Evolutionary conservation across 805 yeast species (phyloP), one percentile per base, ranked within the genome.

Genomic region (Cyberlindnera misumaiensis): DNA sequence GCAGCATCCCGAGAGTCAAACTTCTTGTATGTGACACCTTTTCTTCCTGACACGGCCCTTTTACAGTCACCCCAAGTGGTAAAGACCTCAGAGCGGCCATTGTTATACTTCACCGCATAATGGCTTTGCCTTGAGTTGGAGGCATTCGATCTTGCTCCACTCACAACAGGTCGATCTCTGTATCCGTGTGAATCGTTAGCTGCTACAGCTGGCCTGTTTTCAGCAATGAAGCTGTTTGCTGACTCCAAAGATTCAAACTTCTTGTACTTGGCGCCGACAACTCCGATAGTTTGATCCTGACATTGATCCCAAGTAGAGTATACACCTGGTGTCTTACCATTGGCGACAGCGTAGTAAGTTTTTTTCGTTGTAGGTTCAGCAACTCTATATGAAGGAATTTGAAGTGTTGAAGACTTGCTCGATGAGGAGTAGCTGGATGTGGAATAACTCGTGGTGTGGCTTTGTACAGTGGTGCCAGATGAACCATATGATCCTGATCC

Each of bases 241-340:
- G 24, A 20, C 0, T 47, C 47, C 1, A 20, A 38, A 2, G 73
- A 57, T 10, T 52, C 45, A 47, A 74, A 73, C 48, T 65, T 69
- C 49, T 66, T 72, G 49, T 45, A 72, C 8, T 16, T 58, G 42
- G 52, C 48, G 39, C 47, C 47, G 7, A 16, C 20, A n/a, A n/a
- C 34, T 1, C 88, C 85, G 6, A 50, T 48, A 1, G 78, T 81
- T 32, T 75, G 72, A 0, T 46, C 40, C 38, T 69, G 61, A 43
- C 82, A 76, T 3, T 68, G 73, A 2, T 55, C 52, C 96, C 96
- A 87, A 18, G 56, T 58, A 6, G 39, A 47, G 55, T 61, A 86
- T 1, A 86, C 63, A 1, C 95, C 95, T 2, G 60, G 51, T 1
- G 40, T 40, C 12, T 26, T 60, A 2, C 86, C 85, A 6, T 58